Evolutionary conservation across 495 filamentous ascomycete species (phyloP).

Genomic region (Trichoderma erinaceum): DNA sequence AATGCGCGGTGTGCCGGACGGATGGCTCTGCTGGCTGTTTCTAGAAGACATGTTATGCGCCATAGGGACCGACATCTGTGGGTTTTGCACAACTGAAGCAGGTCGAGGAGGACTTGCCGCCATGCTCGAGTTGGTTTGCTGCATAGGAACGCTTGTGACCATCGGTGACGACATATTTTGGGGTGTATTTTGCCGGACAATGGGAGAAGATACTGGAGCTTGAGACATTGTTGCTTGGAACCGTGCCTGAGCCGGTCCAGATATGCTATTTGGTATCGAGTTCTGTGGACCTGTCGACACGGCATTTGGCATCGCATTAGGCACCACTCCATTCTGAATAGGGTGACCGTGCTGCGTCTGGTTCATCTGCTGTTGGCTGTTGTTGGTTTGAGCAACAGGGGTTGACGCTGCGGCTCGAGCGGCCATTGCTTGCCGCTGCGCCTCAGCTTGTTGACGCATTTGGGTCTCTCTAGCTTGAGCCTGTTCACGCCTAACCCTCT

Average conservation of each 20-base stretch:
- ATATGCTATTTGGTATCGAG: constrained; percentile 40
- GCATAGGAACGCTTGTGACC: constrained; percentile 66
- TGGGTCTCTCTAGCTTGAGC: constrained; percentile 31
- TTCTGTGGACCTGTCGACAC: constrained; percentile 32
- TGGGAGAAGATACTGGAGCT: constrained; percentile 68
- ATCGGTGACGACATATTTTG: constrained; percentile 72
- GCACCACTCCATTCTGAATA: neutral
- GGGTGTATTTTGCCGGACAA: constrained; percentile 73
- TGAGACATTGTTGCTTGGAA: constrained; percentile 57
- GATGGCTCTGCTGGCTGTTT: constrained; percentile 71
- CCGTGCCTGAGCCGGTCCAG: constrained; percentile 51
- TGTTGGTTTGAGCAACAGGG: constrained; percentile 30
- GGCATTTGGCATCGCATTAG: constrained; percentile 14
- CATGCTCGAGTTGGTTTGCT: constrained; percentile 69
- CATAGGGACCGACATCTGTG: constrained; percentile 55
- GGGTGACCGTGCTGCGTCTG: constrained; percentile 42
- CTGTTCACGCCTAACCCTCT: constrained; percentile 34
- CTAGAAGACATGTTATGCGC: constrained; percentile 68
- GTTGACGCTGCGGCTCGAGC: constrained; percentile 28
- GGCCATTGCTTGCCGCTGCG: constrained; percentile 27
- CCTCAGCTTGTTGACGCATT: constrained; percentile 28
- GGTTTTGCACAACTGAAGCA: constrained; percentile 67
- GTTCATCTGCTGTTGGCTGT: constrained; percentile 44
- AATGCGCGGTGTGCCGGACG: constrained; percentile 76
- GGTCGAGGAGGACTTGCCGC: constrained; percentile 73